Evolutionary conservation across 768 basidiomycete genomes (phyloP).

Genomic region (Mycena capillaripes): DNA sequence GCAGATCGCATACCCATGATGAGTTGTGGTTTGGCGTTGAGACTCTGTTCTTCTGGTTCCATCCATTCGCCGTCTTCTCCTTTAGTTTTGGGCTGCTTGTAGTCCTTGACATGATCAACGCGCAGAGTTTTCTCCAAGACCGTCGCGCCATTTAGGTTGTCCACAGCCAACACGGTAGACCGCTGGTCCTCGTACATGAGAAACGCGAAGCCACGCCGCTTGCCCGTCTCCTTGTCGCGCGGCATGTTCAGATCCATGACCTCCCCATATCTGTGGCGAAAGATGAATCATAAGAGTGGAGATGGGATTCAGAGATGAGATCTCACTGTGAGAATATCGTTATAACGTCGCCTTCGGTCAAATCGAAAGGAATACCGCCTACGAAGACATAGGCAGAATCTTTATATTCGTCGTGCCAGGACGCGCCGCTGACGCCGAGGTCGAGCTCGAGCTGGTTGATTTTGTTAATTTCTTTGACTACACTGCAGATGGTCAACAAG

Average conservation of each 20-base stretch:
- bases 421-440: slow-evolving; percentile 75
- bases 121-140: slow-evolving; percentile 89
- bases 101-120: slow-evolving; percentile 93
- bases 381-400: slow-evolving; percentile 97
- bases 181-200: slow-evolving; percentile 99
- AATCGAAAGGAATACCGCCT: slow-evolving; percentile 88
- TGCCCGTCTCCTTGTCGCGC: slow-evolving; percentile 93
- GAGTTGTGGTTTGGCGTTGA: slow-evolving; percentile 88
- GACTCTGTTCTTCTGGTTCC: slow-evolving; percentile 86
- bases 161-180: slow-evolving; percentile 95
- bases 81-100: slow-evolving; percentile 87
- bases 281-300: background rate
- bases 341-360: slow-evolving; percentile 98
- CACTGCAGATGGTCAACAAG: slow-evolving; percentile 60
- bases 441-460: slow-evolving; percentile 94
- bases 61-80: slow-evolving; percentile 88
- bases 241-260: slow-evolving; percentile 96
- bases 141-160: slow-evolving; percentile 96
- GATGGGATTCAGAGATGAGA: slow-evolving; percentile 3
- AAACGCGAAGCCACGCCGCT: slow-evolving; percentile 93
- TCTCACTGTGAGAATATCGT: slow-evolving; percentile 97
- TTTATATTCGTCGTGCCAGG: slow-evolving; percentile 98
- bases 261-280: slow-evolving; percentile 86
- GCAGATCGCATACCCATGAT: slow-evolving; percentile 63
- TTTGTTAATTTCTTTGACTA: slow-evolving; percentile 92